Evolutionary conservation across 2,329 filamentous ascomycete genomes (phyloP).

Genomic region (Fusarium praegraminearum): DNA sequence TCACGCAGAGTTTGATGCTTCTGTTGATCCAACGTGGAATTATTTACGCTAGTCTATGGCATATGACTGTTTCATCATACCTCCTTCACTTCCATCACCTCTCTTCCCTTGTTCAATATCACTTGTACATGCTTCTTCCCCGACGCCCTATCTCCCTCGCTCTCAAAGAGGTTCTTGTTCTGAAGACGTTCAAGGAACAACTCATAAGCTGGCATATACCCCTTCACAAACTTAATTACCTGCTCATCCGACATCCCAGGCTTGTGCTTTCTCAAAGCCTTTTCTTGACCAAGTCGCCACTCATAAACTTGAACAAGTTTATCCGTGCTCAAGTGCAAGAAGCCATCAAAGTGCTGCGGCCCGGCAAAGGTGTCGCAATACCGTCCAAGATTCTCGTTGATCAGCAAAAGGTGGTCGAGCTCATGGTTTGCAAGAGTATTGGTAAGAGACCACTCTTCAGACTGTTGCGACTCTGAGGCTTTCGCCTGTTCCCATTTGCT

Average conservation of each 20-base stretch:
- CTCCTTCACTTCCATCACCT: constrained; percentile 27
- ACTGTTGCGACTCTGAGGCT: not conserved
- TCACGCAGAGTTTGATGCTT: constrained; percentile 51
- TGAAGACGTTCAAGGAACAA: constrained; percentile 40
- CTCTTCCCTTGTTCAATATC: constrained; percentile 18
- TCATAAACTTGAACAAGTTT: constrained; percentile 41
- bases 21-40: constrained; percentile 51
- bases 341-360: constrained; percentile 36
- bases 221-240: constrained; percentile 41
- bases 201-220: constrained; percentile 47
- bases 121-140: constrained; percentile 32
- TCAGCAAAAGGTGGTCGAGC: constrained; percentile 33
- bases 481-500: constrained; percentile 39
- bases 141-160: not conserved
- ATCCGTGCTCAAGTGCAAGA: constrained; percentile 44
- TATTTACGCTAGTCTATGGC: constrained; percentile 38
- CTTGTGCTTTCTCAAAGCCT: constrained; percentile 34
- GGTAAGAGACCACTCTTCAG: constrained; percentile 11
- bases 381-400: constrained; percentile 42
- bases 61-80: constrained; percentile 1
- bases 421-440: constrained; percentile 38
- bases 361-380: constrained; percentile 38
- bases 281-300: constrained; percentile 41
- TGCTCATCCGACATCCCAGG: constrained; percentile 45
- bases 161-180: constrained; percentile 31